Evolutionary conservation across 495 filamentous ascomycete species (phyloP), one percentile per base, ranked within the genome.

Genomic region (Delitschia confertaspora): DNA sequence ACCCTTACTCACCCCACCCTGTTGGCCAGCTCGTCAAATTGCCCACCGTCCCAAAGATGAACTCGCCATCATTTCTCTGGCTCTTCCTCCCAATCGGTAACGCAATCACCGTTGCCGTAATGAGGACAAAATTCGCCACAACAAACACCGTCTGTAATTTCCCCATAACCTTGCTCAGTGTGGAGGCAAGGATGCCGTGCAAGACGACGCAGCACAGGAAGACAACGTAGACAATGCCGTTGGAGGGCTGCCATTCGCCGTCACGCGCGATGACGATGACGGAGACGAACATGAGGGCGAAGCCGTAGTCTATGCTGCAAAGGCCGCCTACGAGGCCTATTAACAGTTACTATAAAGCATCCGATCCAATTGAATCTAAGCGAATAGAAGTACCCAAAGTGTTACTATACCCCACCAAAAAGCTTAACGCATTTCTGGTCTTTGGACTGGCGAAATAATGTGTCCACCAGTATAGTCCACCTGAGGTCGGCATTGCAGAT

Each of bases 331-430:
- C 67, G 7, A 83, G 57, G 1, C 79, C 49, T 52, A 17, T 1
- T 20, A 35, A 3, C 16, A 35, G 17, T 10, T 14, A n/a, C 16
- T 10, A 16, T n/a, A n/a, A n/a, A n/a, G n/a, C n/a, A n/a, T n/a
- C n/a, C n/a, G n/a, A n/a, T n/a, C n/a, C n/a, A n/a, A n/a, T n/a
- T n/a, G n/a, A n/a, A n/a, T n/a, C n/a, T n/a, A n/a, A n/a, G n/a
- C n/a, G n/a, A n/a, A n/a, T 4, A 39, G 11, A 25, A 25, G 6
- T 36, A 52, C 51, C 80, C 16, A 84, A 61, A 1, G 73, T 84
- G 51, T 84, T 84, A 60, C 76, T 80, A 51, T 83, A 84, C 14
- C 80, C 80, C 19, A 84, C 79, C 20, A 84, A 57, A 55, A 82
- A 84, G 51, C 75, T 76, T 6, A 84, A 59, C 6, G 76, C 69